Conservation (phyloP, 371 early-diverging fungal species). For the Cladochytrium tenue region DNA sequence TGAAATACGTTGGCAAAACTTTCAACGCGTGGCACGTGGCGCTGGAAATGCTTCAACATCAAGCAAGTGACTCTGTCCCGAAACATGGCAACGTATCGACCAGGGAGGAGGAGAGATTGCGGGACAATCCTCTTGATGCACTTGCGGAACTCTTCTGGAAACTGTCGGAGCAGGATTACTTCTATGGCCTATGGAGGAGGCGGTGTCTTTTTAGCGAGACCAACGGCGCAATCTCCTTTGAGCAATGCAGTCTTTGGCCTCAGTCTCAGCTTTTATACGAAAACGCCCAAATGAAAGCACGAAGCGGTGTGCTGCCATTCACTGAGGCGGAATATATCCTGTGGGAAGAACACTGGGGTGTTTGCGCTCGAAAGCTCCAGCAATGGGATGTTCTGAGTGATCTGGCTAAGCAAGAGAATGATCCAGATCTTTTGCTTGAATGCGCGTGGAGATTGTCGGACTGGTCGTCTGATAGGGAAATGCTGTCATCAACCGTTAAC, state of each 20-base stretch:
- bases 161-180: constrained; percentile 87
- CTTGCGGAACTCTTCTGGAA: constrained; percentile 78
- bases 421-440: constrained; percentile 81
- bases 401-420: constrained; percentile 85
- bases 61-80: constrained; percentile 6
- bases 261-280: constrained; percentile 93
- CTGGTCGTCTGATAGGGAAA: constrained; percentile 81
- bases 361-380: constrained; percentile 89
- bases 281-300: constrained; percentile 88
- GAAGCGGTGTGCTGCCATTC: constrained; percentile 83
- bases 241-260: constrained; percentile 92
- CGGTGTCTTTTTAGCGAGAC: constrained; percentile 92
- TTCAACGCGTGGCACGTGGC: constrained; percentile 91
- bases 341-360: constrained; percentile 98
- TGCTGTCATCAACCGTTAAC: constrained; percentile 63
- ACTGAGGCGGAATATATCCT: constrained; percentile 95
- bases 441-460: constrained; percentile 90
- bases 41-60: constrained; percentile 62
- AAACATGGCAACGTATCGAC: constrained; percentile 25
- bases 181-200: constrained; percentile 90
- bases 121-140: constrained; percentile 88
- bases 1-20: constrained; percentile 86
- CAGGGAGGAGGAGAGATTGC: constrained; percentile 83
- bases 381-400: constrained; percentile 98
- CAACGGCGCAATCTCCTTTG: constrained; percentile 92